Base-by-base conservation (phyloP, 2,329 filamentous ascomycete genomes). In the Penicillium sp. region DNA sequence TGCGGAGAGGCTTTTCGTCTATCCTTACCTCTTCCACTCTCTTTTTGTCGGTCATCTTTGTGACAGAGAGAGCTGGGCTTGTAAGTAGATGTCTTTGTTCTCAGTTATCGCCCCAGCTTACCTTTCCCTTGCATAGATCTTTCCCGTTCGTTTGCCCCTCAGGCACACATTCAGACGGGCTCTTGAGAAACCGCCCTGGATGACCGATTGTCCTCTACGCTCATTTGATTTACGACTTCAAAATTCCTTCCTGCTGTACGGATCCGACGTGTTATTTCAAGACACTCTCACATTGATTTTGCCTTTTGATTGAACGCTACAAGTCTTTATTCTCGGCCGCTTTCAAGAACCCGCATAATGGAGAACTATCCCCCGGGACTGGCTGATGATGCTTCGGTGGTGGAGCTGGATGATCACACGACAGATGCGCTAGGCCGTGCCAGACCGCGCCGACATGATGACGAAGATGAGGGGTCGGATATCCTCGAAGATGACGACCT, bases 381-480 rank as follows among this genome's bases (percentile, higher is more conserved):
- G 47, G 54, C 50, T 27, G 58, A 66, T 44, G 64, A 62, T 39
- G 50, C 62, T 53, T 62, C 61, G 11, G 50, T 45, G 47, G 55
- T 60, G 69, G 89, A 92, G 65, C 81, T 87, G 33, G 92, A 96
- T 69, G 92, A 96, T 10, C 39, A 53, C 26, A 51, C 55, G 48
- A 45, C 54, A 77, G 90, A 85, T 78, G 83, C 93, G 63, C 84
- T 96, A 47, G 87, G 78, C 44, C 80, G 80, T 39, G 81, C 84
- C 19, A 78, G 83, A 61, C 79, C 89, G 66, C 87, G 91, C 66
- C 85, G 88, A 72, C 87, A 90, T 70, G 92, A 92, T 70, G 90
- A 96, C 71, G 93, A 96, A 65, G 93, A 96, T 71, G 93, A 96
- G 67, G 89, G 91, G 69, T 92, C 90, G 42, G 92, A 96, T 68